Conservation (phyloP, 2,329 filamentous ascomycete genomes). For the Cladophialophora bantiana region DNA sequence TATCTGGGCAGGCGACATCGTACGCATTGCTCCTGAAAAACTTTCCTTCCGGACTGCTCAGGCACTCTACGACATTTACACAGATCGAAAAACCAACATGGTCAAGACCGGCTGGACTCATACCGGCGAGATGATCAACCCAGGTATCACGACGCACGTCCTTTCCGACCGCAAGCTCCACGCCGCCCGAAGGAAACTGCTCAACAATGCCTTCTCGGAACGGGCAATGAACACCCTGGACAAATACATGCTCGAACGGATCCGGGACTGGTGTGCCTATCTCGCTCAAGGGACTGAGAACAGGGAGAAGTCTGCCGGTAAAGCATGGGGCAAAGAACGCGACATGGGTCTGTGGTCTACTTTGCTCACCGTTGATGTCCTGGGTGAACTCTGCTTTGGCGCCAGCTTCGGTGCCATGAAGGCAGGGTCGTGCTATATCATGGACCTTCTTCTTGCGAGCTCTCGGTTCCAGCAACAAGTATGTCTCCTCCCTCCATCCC, state of each 20-base stretch:
- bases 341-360: conserved; percentile 56
- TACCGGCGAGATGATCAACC: conserved; percentile 52
- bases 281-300: conserved; percentile 28
- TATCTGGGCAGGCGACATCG: conserved; percentile 37
- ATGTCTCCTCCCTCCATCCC: conserved; percentile 6
- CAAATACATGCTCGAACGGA: conserved; percentile 53
- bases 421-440: conserved; percentile 54
- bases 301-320: conserved; percentile 3
- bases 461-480: conserved; percentile 20
- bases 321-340: conserved; percentile 49
- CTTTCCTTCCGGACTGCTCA: conserved; percentile 39
- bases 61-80: conserved; percentile 58
- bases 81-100: conserved; percentile 52
- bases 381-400: conserved; percentile 56
- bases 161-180: conserved; percentile 32
- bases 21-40: conserved; percentile 42
- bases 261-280: conserved; percentile 49
- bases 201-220: conserved; percentile 48
- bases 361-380: conserved; percentile 60
- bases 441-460: conserved; percentile 43
- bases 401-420: conserved; percentile 50
- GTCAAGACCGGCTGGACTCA: conserved; percentile 60
- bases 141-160: conserved; percentile 50
- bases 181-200: conserved; percentile 42
- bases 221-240: conserved; percentile 52